Evolutionary conservation across 495 filamentous ascomycete genomes (phyloP).

Genomic region (Neurospora sp.): DNA sequence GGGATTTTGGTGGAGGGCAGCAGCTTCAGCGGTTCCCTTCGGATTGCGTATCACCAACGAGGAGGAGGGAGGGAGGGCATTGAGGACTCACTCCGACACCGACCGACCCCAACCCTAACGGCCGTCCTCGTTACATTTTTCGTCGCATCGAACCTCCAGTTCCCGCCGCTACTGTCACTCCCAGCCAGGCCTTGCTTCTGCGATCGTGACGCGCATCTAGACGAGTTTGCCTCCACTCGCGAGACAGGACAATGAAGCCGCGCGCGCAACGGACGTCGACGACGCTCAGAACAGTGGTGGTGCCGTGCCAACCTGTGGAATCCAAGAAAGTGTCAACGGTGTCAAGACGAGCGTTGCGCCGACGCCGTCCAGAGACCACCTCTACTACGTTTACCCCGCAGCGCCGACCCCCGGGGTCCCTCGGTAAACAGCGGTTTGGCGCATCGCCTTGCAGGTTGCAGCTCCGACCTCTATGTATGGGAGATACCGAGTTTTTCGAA

Average conservation of each 20-base stretch:
- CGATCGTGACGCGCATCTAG: background rate
- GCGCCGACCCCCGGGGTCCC: conserved; percentile 6
- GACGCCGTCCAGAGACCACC: background rate
- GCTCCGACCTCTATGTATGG: background rate
- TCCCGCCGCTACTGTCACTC: background rate
- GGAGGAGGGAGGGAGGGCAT: background rate
- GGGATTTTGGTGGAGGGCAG: background rate
- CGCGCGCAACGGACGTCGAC: conserved; percentile 25
- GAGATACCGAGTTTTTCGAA: background rate
- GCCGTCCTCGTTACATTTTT: conserved; percentile 10
- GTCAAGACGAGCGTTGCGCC: background rate
- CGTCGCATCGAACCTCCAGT: background rate
- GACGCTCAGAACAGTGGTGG: conserved; percentile 16
- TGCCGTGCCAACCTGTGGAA: background rate
- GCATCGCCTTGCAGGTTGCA: background rate
- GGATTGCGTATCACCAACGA: background rate
- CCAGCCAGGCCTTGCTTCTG: background rate
- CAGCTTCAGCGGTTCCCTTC: background rate
- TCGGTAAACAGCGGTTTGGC: background rate
- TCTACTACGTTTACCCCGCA: conserved; percentile 14
- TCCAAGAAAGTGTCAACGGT: background rate
- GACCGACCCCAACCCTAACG: conserved; percentile 14
- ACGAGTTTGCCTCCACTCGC: conserved; percentile 6
- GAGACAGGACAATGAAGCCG: conserved; percentile 40
- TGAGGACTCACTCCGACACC: conserved; percentile 9